Base-by-base conservation (phyloP, 805 yeast species). In the Wickerhamiella australiensis region DNA sequence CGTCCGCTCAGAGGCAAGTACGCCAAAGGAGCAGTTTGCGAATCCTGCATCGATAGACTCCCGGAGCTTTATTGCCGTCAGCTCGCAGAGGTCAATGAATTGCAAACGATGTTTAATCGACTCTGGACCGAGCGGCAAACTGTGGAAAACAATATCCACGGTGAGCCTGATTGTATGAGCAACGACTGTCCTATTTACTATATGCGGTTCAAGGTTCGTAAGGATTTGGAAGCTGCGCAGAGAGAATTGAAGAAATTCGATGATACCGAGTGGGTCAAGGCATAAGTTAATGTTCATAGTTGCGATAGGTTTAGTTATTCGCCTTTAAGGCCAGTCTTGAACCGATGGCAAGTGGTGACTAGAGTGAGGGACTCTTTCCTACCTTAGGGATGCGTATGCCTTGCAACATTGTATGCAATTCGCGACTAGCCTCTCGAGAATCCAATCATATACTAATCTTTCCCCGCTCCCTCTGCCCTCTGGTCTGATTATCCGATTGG, bases 91-190 rank as follows among this genome's bases (percentile, higher is more conserved):
- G 79, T 88, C 73, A 82, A 86, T 61, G 79, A 77, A 40, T 67
- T 90, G 52, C 95, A 92, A 62, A 75, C 78, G 52, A 80, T 82
- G 57, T 92, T 86, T 59, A 80, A 95, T 2, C 72, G 94, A 55
- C 68, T 92, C 54, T 92, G 99, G 99, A 90, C 97, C 0, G 95
- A 92, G 62, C 94, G 99, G 64, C 99, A 92, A 68, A 71, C 96
- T 52, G 92, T 98, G 65, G 96, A 94, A 59, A 97, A 97, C 0
- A 84, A 92, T 22, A 68, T 94, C 49, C 96, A 92, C 59, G 96
- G 87, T 65, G 97, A 92, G 58, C 97, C 92, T 3, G 70, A 90
- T 21, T 92, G 99, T 65, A 80, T 95, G 0, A 86, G 90, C 57
- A 87, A 88, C 57, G 97, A 92, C 65, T 92, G 99, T 68, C 96